Base-by-base conservation (phyloP, 208 protist species). In the Acanthamoeba triangularis region DNA sequence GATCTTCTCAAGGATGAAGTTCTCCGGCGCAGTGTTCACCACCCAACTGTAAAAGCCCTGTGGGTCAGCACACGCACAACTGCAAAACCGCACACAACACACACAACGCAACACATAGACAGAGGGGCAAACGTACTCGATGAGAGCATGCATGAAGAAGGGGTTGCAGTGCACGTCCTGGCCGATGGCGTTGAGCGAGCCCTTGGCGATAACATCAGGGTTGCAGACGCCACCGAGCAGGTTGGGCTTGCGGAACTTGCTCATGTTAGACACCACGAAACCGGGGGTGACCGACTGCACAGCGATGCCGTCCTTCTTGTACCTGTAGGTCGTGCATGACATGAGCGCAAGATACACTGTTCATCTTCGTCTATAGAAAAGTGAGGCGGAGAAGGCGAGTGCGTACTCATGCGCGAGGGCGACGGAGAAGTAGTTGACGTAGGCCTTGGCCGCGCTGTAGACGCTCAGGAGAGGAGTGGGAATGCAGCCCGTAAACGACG, bases 371-470 rank as follows among this genome's bases (percentile, higher is more conserved):
- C 41, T 44, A 44, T 5, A 5, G 41, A 44, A 44, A 44, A 44
- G 52, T 14, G 10, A 56, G 52, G 10, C 14, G 49, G 49, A 52
- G 49, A 52, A 88, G 37, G 80, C 23, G 49, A 16, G 10, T 11
- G 96, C 95, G 18, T 97, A 96, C 96, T 99, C 98, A 76, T 97
- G 97, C 88, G 96, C 54, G 35, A 99, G 96, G 30, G 96, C 94
- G 13, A 92, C 44, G 84, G 96, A 97, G 85, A 98, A 98, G 41
- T 97, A 97, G 16, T 98, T 23, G 96, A 97, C 98, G 95, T 98
- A 99, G 23, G 98, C 97, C 96, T 99, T 99, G 65, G 97, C 98
- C 18, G 97, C 98, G 6, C 97, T 97, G 96, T 99, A 99, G 35
- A 97, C 98, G 90, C 98, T 94, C 13, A 99, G 96, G 52, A 98